Percentiles rank a stretch among this genome's conserved stretches.
Evolutionary conservation across 805 yeast genomes (phyloP).

Genomic region (Zygotorulaspora danielsina): DNA sequence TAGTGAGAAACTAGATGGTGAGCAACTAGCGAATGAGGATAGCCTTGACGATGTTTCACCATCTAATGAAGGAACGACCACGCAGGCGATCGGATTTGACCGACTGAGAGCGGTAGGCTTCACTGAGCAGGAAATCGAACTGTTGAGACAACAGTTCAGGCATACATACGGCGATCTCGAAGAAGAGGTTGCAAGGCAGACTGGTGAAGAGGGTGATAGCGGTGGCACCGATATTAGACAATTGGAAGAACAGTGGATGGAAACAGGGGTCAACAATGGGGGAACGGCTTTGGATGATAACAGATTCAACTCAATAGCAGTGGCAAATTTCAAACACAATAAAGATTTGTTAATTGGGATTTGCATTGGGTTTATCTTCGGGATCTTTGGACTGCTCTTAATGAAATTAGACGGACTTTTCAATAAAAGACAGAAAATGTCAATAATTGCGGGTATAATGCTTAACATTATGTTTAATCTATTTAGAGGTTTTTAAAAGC

Average conservation of each 20-base stretch:
- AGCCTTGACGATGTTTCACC: constrained; percentile 43
- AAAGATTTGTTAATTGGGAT: constrained; percentile 69
- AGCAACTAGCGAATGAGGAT: constrained; percentile 57
- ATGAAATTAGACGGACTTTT: constrained; percentile 58
- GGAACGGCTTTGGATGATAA: constrained; percentile 42
- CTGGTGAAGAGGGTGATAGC: constrained; percentile 15
- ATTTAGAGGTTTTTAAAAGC: constrained; percentile 37
- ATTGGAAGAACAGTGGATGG: constrained; percentile 86
- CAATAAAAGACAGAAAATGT: constrained; percentile 58
- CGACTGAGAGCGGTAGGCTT: constrained; percentile 79
- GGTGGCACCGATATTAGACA: constrained; percentile 46
- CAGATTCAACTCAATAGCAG: constrained; percentile 39
- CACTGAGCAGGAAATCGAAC: constrained; percentile 67
- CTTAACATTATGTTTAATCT: constrained; percentile 67
- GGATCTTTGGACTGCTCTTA: constrained; percentile 64
- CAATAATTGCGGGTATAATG: constrained; percentile 65
- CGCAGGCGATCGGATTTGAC: constrained; percentile 78
- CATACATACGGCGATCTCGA: constrained; percentile 54
- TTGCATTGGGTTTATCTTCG: constrained; percentile 68
- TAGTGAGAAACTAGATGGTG: constrained; percentile 37
- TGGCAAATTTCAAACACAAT: constrained; percentile 45
- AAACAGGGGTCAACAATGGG: constrained; percentile 69
- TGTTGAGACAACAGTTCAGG: constrained; percentile 69
- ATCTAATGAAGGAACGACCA: constrained; percentile 27
- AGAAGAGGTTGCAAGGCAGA: constrained; percentile 18